Evolutionary conservation across 352 stramenopile species (phyloP), one percentile per base, ranked within the genome.

Genomic region (Globisporangium recalcitrans): DNA sequence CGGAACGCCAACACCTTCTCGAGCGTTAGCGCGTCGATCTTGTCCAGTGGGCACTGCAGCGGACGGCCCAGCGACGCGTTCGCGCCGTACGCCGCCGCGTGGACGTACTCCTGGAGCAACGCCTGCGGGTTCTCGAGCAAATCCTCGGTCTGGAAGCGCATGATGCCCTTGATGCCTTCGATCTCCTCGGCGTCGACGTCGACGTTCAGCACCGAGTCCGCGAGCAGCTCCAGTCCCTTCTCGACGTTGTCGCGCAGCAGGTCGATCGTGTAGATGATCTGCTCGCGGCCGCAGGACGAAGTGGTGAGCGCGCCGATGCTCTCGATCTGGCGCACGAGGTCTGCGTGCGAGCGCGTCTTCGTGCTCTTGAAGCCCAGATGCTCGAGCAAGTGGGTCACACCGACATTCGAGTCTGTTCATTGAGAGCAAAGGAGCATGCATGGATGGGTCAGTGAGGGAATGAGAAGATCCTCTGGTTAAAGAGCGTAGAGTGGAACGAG

Each of bases 211-310:
- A 98, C 79, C 14, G 87, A 87, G 64, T 97, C 91, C 2, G 87
- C 82, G 19, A 99, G 74, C 58, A 99, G 73, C 62, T 95, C 80
- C 51, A 98, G 78, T 0, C 90, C 95, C 44, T 84, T 75, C 42
- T 90, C 78, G 7, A 98, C 84, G 66, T 98, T 98, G 65, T 98
- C 95, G 44, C 96, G 86, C 46, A 99, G 74, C 48, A 98, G 73
- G 73, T 99, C 97, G 62, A 98, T 89, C 64, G 91, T 98, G 75
- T 98, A 98, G 51, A 99, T 91, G 64, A 98, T 98, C 78, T 99
- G 94, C 70, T 99, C 97, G 51, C 97, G 81, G 34, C 85, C 89
- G 29, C 82, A 89, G 21, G 91, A 96, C 44, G 93, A 92, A 54
- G 95, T 98, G 13, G 85, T 91, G 52, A 95, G 88, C 31, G 81